Conservation (phyloP, 768 basidiomycete genomes). For the Lactifluus rugatus region DNA sequence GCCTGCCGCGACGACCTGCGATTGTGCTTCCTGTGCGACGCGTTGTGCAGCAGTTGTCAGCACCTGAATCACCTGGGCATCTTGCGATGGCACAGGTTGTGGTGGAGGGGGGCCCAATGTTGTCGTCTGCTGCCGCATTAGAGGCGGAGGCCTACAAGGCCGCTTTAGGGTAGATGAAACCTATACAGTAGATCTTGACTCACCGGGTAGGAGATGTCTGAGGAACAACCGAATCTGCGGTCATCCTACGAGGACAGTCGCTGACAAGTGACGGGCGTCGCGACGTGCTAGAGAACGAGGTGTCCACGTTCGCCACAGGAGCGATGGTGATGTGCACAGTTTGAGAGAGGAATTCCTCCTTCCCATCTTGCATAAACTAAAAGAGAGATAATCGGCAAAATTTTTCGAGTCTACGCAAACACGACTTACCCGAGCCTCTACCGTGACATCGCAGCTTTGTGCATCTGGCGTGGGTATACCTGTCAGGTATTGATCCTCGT, state of each 20-base stretch:
- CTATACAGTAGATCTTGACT: slow-evolving; percentile 16
- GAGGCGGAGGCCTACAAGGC: slow-evolving; percentile 5
- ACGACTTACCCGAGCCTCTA: slow-evolving; percentile 60
- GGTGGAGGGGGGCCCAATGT: slow-evolving; percentile 25
- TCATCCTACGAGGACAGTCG: slow-evolving; percentile 34
- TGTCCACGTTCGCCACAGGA: slow-evolving; percentile 46
- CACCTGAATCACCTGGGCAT: slow-evolving; percentile 70
- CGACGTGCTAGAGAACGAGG: slow-evolving; percentile 31
- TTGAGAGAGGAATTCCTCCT: slow-evolving; percentile 58
- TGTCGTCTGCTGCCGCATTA: slow-evolving; percentile 26
- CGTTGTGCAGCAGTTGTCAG: slow-evolving; percentile 68
- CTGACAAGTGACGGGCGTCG: slow-evolving; percentile 41
- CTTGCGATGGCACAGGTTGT: slow-evolving; percentile 34
- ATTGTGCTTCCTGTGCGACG: slow-evolving; percentile 64
- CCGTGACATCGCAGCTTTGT: slow-evolving; percentile 64
- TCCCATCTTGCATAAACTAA: slow-evolving; percentile 64
- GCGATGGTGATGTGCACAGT: slow-evolving; percentile 67
- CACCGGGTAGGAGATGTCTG: slow-evolving; percentile 28
- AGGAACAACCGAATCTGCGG: slow-evolving; percentile 31
- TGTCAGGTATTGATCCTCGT: slow-evolving; percentile 59
- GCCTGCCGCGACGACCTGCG: slow-evolving; percentile 48
- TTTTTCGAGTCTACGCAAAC: slow-evolving; percentile 11
- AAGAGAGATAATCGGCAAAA: slow-evolving; percentile 12
- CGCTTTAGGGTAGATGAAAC: neutral
- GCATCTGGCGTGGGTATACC: slow-evolving; percentile 75